Percentiles rank a stretch among this genome's conserved stretches.
phyloP scores from a whole-genome alignment of 352 stramenopile species.

The Phytophthora ohioensis region DNA sequence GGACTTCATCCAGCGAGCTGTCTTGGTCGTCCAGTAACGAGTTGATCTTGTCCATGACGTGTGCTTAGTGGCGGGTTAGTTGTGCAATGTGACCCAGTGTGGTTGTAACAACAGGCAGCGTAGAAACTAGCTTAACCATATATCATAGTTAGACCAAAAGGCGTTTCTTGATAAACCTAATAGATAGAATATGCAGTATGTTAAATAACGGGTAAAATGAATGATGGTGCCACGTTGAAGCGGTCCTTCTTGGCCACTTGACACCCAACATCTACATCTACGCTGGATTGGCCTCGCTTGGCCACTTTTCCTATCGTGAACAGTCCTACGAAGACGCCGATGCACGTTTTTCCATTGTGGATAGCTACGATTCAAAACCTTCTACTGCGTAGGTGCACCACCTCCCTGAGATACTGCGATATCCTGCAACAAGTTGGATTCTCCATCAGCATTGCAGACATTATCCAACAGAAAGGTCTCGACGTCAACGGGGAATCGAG shows the following conservation, averaged over 20 bases:
- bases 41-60: slow-evolving; percentile 10
- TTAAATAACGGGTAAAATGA: not conserved
- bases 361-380: not conserved
- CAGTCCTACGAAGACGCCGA: slow-evolving; percentile 15
- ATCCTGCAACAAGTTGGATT: not conserved
- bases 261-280: slow-evolving; percentile 1
- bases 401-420: not conserved
- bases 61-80: slow-evolving; percentile 5
- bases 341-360: slow-evolving; percentile 16
- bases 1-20: slow-evolving; percentile 22
- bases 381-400: slow-evolving; percentile 6
- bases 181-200: not conserved
- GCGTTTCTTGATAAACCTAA: not conserved
- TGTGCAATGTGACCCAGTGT: not conserved
- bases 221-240: slow-evolving; percentile 7
- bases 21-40: slow-evolving; percentile 5
- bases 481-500: slow-evolving; percentile 9
- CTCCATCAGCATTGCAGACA: not conserved
- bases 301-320: slow-evolving; percentile 3
- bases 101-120: not conserved
- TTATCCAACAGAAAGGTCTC: slow-evolving; percentile 2
- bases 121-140: no score
- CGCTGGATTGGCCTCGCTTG: not conserved
- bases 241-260: slow-evolving; percentile 7
- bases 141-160: no score